Base-by-base conservation (phyloP, 495 filamentous ascomycete genomes). In the Penicillium lividum region DNA sequence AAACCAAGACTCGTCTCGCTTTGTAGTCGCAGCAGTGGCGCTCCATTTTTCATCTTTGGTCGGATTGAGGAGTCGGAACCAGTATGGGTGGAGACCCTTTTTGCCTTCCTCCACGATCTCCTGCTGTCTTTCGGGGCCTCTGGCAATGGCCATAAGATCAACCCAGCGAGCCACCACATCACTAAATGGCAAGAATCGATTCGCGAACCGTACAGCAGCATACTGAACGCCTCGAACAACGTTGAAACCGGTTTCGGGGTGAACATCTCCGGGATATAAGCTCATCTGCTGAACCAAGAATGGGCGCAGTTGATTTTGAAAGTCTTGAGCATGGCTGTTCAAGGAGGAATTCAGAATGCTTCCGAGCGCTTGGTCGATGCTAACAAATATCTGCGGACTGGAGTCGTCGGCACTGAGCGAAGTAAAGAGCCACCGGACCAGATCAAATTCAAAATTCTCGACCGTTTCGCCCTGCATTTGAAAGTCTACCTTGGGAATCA, bases 61-160 rank as follows among this genome's bases (percentile, higher is more conserved):
- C 51, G 82, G 80, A 61, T 89, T 89, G 28, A 87, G 67, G 55
- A 91, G 81, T 48, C 77, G 77, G 68, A 88, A 89, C 86, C 89
- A 91, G 64, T 91, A 89, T 10, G 89, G 89, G 73, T 89, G 88
- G 2, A 96, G 81, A 3, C 94, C 94, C 69, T 93, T 92, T 56
- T 84, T 89, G 3, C 90, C 94, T 73, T 98, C 93, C 68, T 98
- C 94, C 0, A 90, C 70, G 0, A 96, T 85, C 65, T 97, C 93
- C 42, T 87, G 87, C 48, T 88, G 82, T 64, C 91, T 86, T 5
- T 77, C 73, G 9, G 71, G 66, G 1, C 81, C 81, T 18, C 79
- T 80, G 36, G 87, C 83, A 43, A 95, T 71, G 42, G 92, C 92
- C 59, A 97, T 79, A 31, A 97, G 77, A 72, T 96, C 83, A 48